Conservation (phyloP, 2,329 filamentous ascomycete genomes). For the Alternaria brassicicola region DNA sequence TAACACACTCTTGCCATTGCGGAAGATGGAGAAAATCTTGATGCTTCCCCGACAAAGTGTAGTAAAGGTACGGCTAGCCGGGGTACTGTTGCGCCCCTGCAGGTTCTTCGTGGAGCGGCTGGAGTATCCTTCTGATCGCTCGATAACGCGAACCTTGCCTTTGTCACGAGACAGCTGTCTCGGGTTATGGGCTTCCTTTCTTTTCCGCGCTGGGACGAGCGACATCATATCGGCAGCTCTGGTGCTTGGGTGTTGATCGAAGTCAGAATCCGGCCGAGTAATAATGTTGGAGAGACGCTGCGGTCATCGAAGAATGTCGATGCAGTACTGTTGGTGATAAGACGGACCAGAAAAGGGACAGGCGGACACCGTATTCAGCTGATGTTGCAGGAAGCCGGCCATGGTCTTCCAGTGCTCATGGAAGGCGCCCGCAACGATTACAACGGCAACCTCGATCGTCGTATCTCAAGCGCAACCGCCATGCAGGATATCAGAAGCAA, state of each 20-base stretch:
- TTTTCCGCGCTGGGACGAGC: constrained; percentile 38
- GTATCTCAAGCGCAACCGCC: neutral
- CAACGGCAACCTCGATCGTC: neutral
- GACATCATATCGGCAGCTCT: constrained; percentile 36
- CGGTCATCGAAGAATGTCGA: neutral
- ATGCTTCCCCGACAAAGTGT: constrained; percentile 41
- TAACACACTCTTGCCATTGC: constrained; percentile 38
- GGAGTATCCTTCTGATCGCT: constrained; percentile 21
- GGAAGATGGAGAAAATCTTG: constrained; percentile 45
- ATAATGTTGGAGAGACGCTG: constrained; percentile 7
- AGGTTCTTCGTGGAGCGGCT: constrained; percentile 21
- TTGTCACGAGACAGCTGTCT: constrained; percentile 31
- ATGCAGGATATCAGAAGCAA: neutral
- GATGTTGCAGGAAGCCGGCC: neutral
- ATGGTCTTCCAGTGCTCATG: neutral
- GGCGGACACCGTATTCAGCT: neutral
- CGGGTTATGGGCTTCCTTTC: constrained; percentile 36
- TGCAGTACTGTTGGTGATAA: neutral
- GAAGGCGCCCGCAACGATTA: neutral
- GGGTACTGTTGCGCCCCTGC: constrained; percentile 22
- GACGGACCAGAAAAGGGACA: neutral
- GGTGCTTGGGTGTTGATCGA: neutral
- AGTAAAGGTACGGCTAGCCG: constrained; percentile 33
- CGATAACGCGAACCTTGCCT: constrained; percentile 44
- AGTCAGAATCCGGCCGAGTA: constrained; percentile 1